Conservation (phyloP, 768 basidiomycete genomes). For the Termitomyces sp. region DNA sequence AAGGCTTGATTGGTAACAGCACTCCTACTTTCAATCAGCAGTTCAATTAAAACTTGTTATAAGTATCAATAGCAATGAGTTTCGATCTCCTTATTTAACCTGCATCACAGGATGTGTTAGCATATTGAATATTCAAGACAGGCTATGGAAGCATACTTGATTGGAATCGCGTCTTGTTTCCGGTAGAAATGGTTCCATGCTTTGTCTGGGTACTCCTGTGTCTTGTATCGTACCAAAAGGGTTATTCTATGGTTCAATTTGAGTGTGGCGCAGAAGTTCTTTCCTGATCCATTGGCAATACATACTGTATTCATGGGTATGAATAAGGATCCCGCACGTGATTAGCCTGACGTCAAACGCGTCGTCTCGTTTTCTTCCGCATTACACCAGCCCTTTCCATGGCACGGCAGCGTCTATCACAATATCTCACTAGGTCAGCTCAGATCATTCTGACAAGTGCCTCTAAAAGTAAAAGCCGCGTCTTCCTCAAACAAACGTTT, state of each 20-base stretch:
- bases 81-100: background rate
- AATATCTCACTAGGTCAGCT: slow-evolving; percentile 36
- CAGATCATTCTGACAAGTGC: slow-evolving; percentile 31
- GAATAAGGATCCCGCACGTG: background rate
- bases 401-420: slow-evolving; percentile 28
- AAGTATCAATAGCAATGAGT: too few relatives aligned
- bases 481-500: background rate
- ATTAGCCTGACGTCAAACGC: slow-evolving; percentile 4
- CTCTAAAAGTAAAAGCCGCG: slow-evolving; percentile 28
- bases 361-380: background rate
- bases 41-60: too few relatives aligned
- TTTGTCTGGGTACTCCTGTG: too few relatives aligned
- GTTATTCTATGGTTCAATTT: too few relatives aligned
- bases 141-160: too few relatives aligned
- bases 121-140: too few relatives aligned
- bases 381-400: slow-evolving; percentile 16
- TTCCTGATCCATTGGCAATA: too few relatives aligned
- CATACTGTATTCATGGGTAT: too few relatives aligned
- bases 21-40: background rate
- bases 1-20: slow-evolving; percentile 2
- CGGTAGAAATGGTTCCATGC: too few relatives aligned
- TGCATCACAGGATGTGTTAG: background rate
- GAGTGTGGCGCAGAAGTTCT: too few relatives aligned
- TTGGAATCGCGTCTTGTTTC: too few relatives aligned
- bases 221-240: too few relatives aligned